Percentiles rank a stretch among this genome's conserved stretches.
These are phyloP conservation scores for Heliamphora exappendiculata DNA, from an alignment of 148 eudicot genomes.

Conservation along the genomic window DNA sequence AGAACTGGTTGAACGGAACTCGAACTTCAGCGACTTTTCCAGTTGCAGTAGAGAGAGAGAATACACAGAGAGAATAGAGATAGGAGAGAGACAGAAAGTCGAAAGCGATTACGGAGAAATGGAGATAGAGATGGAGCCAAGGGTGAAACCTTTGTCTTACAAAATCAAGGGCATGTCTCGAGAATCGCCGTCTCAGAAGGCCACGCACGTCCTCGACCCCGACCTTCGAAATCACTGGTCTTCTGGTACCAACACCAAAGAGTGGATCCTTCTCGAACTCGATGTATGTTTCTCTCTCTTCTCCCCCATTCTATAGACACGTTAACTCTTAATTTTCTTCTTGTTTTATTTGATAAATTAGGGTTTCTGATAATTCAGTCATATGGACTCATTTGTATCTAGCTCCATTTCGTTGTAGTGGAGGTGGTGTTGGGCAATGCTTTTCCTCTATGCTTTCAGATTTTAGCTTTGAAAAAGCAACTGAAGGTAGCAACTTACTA, in stretches of 20 bases:
- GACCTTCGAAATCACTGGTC: conserved; percentile 89
- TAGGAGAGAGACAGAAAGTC: neutral
- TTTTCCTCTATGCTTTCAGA: too few relatives aligned
- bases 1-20: neutral
- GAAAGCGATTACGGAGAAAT: conserved; percentile 16
- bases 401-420: too few relatives aligned
- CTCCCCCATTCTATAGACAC: neutral
- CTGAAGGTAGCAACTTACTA: too few relatives aligned
- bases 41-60: neutral
- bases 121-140: conserved; percentile 56
- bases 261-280: conserved; percentile 81
- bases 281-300: conserved; percentile 26
- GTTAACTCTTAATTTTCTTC: too few relatives aligned
- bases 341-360: too few relatives aligned
- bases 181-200: conserved; percentile 68
- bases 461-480: too few relatives aligned
- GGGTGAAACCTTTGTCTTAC: conserved; percentile 52
- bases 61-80: conserved; percentile 6
- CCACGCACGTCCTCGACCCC: conserved; percentile 44
- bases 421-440: too few relatives aligned
- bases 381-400: too few relatives aligned
- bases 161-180: conserved; percentile 72
- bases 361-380: too few relatives aligned
- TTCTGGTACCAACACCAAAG: conserved; percentile 72
- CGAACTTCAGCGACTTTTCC: neutral